Conservation (phyloP, 139 green algal genomes). For the Chlamydomonas sphaeroides region DNA sequence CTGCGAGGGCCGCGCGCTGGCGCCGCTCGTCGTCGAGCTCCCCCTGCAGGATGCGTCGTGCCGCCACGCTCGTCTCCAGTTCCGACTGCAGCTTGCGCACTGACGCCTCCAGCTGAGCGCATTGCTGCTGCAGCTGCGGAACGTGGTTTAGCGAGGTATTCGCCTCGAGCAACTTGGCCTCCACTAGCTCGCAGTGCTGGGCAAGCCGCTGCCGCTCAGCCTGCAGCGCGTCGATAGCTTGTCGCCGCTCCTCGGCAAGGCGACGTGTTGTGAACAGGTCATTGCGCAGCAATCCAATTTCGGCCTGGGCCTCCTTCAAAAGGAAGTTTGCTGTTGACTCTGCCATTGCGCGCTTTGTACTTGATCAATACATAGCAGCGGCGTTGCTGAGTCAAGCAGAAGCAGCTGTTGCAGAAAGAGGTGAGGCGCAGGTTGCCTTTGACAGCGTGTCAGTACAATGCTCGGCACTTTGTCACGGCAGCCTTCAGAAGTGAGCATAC, state of each 20-base stretch:
- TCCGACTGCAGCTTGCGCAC: conserved; percentile 23
- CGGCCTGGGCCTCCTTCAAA: conserved; percentile 57
- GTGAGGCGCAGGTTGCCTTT: too few species aligned
- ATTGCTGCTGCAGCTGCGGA: conserved; percentile 36
- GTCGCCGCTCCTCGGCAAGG: conserved; percentile 53
- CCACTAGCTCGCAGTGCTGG: neutral
- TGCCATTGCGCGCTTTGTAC: too few species aligned
- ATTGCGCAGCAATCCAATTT: conserved; percentile 50
- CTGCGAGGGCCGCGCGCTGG: conserved; percentile 36
- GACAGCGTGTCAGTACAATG: too few species aligned
- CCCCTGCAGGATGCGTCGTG: conserved; percentile 36
- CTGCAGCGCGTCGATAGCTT: conserved; percentile 22
- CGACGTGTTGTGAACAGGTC: conserved; percentile 52
- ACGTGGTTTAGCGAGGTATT: conserved; percentile 23
- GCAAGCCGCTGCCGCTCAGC: neutral
- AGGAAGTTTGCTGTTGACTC: too few species aligned
- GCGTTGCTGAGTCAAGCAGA: too few species aligned
- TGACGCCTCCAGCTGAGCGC: conserved; percentile 1
- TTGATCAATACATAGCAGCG: too few species aligned
- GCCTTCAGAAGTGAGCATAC: too few species aligned
- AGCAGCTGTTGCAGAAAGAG: too few species aligned
- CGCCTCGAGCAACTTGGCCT: neutral
- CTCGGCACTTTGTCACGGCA: too few species aligned
- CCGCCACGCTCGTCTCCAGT: conserved; percentile 20
- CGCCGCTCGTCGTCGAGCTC: conserved; percentile 50